A percentile compares a stretch with the other conserved stretches of the same genome.
Evolutionary conservation across 257 asterid species (phyloP).

Genomic region (Capsicum pubescens): DNA sequence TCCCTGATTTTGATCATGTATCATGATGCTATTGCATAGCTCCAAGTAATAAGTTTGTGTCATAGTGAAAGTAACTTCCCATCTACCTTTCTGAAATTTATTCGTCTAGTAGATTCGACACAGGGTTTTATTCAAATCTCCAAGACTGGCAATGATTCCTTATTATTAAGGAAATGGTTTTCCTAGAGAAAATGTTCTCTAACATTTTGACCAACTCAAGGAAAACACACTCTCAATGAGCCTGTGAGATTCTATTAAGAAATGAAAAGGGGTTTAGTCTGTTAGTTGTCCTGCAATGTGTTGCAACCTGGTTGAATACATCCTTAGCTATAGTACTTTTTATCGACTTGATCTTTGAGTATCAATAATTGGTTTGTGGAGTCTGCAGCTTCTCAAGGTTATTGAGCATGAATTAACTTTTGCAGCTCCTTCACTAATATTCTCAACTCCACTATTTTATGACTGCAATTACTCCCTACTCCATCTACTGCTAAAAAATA

Average conservation of each 20-base stretch:
- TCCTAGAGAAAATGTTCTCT: neutral
- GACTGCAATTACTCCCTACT: neutral
- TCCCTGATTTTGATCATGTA: neutral
- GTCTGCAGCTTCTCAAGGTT: neutral
- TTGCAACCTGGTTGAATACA: neutral
- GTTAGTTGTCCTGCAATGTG: neutral
- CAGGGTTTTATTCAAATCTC: neutral
- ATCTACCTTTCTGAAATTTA: neutral
- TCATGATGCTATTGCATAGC: neutral
- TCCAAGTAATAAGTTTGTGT: neutral
- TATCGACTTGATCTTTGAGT: neutral
- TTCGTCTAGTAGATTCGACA: neutral
- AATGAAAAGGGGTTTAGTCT: neutral
- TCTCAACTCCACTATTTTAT: neutral
- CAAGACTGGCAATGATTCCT: neutral
- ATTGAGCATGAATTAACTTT: neutral
- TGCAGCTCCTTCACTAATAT: constrained; percentile 3
- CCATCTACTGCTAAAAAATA: neutral
- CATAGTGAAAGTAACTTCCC: neutral
- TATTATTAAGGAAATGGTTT: neutral
- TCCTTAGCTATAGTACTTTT: neutral
- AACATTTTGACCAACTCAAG: neutral
- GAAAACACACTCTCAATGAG: neutral
- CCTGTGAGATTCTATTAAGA: neutral
- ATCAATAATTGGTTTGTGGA: neutral